Base-by-base conservation (phyloP, 2,329 filamentous ascomycete species). In the Ophiostoma novo-ulmi region DNA sequence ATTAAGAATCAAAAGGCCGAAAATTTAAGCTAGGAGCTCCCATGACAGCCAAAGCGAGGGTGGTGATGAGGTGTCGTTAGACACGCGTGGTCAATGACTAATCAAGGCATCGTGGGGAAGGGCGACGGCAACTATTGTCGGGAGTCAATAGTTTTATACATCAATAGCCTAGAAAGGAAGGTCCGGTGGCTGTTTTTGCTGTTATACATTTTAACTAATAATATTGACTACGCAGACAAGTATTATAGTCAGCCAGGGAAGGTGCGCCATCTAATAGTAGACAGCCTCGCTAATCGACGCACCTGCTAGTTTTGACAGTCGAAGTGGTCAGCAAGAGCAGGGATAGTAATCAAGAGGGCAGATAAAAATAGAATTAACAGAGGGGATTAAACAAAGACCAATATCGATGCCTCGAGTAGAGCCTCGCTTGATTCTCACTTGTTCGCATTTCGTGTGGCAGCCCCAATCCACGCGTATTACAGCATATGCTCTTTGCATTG, bases 231-330 rank as follows among this genome's bases (percentile, higher is more conserved):
- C n/a, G n/a, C 2, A 17, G 31, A 22, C 63, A 13, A 31, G 31
- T 31, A 39, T 13, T 20, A 22, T 39, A 39, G 63, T 41, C 63
- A 41, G 36, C 35, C 36, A 41, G 63, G 63, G 63, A 39, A 65
- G 35, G 63, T 65, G 63, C 63, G 36, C 36, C 63, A 65, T 65
- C 63, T 13, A 31, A 1, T 31, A n/a, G 63, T 39, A 36, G 63
- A 39, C 63, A 38, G 36, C 36, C 63, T 65, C 63, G 63, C 36
- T 38, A 39, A 65, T 65, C 58, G 58, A 35, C 13, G 22, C 26
- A 35, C 58, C 63, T 65, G 61, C 35, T 35, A 11, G 26, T 35
- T 58, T 58, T n/a, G 22, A 58, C 17, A 26, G n/a, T 26, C 52
- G 22, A 58, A 22, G 22, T 11, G 22, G 52, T 22, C n/a, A 58